Conservation (phyloP, 78 protist species). For the Dictyostelium citrinum region DNA sequence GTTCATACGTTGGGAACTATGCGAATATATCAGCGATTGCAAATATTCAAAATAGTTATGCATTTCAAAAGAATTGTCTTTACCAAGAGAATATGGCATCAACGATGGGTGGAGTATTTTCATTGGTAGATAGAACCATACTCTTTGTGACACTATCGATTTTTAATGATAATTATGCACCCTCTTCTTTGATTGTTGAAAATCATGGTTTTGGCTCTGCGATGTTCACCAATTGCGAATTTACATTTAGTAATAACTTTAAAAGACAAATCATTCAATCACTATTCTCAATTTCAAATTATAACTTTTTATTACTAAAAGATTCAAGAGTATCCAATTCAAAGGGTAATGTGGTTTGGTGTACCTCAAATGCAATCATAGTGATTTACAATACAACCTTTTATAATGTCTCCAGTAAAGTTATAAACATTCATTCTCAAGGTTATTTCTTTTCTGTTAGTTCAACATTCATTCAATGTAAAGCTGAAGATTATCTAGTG, state of each 20-base stretch:
- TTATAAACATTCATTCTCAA: background rate
- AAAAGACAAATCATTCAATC: background rate
- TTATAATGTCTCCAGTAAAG: background rate
- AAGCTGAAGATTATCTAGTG: background rate
- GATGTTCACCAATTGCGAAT: background rate
- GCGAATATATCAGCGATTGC: background rate
- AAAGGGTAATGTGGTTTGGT: background rate
- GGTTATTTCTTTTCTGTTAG: background rate
- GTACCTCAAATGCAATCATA: background rate
- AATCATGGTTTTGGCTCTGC: background rate
- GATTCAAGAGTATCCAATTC: background rate
- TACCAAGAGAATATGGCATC: background rate
- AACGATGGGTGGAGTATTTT: background rate
- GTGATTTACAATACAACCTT: background rate
- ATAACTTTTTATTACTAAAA: background rate
- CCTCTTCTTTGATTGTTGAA: background rate
- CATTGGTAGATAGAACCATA: background rate
- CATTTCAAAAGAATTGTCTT: background rate
- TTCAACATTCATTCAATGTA: background rate
- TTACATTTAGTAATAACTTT: background rate
- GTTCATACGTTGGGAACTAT: background rate
- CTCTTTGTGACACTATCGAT: background rate
- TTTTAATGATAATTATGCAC: background rate
- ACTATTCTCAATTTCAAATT: background rate
- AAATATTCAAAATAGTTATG: background rate